These are phyloP conservation scores for Hylodesmum podocarpum DNA, from an alignment of 306 rosid species.

Conservation along the genomic window DNA sequence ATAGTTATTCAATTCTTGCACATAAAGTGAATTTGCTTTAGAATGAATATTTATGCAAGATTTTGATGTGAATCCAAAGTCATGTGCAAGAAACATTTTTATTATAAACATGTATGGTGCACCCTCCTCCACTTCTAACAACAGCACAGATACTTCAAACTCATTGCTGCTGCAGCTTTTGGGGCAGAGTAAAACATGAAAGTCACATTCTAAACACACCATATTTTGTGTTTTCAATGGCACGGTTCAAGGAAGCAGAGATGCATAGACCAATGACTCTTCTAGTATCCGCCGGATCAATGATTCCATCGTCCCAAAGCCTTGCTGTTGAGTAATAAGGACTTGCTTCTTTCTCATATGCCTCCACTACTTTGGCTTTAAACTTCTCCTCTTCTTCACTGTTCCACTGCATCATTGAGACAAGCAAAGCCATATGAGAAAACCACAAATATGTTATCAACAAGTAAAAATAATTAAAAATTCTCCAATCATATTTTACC, in stretches of 20 bases:
- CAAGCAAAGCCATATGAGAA: slow-evolving; percentile 15
- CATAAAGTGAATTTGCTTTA: background rate
- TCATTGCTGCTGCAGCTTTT: background rate
- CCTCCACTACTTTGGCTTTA: slow-evolving; percentile 73
- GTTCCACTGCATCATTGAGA: slow-evolving; percentile 57
- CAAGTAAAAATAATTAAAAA: background rate
- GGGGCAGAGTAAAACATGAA: slow-evolving; percentile 10
- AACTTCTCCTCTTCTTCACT: slow-evolving; percentile 89
- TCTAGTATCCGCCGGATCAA: slow-evolving; percentile 97
- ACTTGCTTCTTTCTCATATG: slow-evolving; percentile 83
- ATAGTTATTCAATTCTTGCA: no score
- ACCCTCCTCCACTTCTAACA: no score
- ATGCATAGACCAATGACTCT: slow-evolving; percentile 71
- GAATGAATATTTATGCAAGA: background rate
- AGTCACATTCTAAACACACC: slow-evolving; percentile 92
- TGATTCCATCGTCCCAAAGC: slow-evolving; percentile 94
- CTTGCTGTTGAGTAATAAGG: slow-evolving; percentile 93
- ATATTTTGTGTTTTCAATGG: slow-evolving; percentile 65
- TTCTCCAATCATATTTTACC: slow-evolving; percentile 44
- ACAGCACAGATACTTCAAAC: background rate
- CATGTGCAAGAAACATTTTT: background rate
- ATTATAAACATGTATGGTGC: background rate
- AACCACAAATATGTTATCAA: background rate
- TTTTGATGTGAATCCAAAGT: background rate
- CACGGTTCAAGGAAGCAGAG: slow-evolving; percentile 77